Base-by-base conservation (phyloP, 1,139 yeast species). In the Saccharomycopsis phalli region DNA sequence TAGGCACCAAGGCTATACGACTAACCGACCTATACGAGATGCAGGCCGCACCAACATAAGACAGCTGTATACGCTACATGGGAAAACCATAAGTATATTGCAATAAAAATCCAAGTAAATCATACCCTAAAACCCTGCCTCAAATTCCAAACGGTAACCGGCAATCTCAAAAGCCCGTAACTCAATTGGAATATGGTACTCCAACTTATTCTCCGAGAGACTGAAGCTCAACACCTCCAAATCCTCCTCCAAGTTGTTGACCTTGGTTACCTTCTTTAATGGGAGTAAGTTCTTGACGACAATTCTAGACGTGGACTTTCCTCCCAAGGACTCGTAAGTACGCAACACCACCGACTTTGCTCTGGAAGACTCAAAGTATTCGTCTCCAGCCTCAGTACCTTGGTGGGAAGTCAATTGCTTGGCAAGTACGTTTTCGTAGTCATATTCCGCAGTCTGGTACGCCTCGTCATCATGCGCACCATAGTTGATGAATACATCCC, bases 321-420 rank as follows among this genome's bases (percentile, higher is more conserved):
- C 97, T 6, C 97, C 97, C 39, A 88, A 66, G 0, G 94, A 65
- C 54, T 88, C 97, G 59, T 86, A 88, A 1, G 84, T 72, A 52
- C 97, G 72, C 28, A 82, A 66, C 26, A 87, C 67, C 30, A 84
- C 62, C 1, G 82, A 72, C 47, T 68, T 71, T 34, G 65, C 63
- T 25, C 69, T 71, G 22, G 58, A 54, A 14, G 17, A 21, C 3
- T 32, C 11, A 13, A 4, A n/a, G 8, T 6, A 4, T 8, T 16
- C 8, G 6, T 30, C 4, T 3, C 13, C 21, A 11, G 21, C 31
- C 4, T 21, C 10, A 4, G 4, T 17, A 10, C 23, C 10, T 5
- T 23, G 17, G 6, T 28, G 30, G 10, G 33, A 25, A 4, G 13
- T 33, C 21, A 16, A 26, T 18, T 27, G 27, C n/a, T 26, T 5